phyloP scores from a whole-genome alignment of 768 basidiomycete species.

The Leccinum longicurvipes region DNA sequence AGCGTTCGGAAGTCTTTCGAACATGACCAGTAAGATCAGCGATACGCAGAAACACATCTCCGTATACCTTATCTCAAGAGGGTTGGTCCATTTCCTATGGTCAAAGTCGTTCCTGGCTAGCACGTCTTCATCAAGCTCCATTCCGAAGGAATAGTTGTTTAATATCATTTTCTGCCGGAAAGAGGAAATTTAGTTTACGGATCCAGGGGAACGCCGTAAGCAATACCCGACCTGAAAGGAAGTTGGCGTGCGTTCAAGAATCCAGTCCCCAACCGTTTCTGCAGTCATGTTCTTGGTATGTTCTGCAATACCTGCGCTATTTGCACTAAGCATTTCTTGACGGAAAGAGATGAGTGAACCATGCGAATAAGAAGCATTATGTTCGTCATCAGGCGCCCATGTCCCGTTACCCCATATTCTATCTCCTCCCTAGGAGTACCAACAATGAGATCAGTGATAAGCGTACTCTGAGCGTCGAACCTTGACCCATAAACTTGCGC shows the following conservation, averaged over 20 bases:
- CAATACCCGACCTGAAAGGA: conserved; percentile 66
- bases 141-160: conserved; percentile 84
- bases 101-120: conserved; percentile 68
- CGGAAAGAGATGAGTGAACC: conserved; percentile 86
- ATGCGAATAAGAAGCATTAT: conserved; percentile 55
- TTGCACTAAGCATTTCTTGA: conserved; percentile 14
- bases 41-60: neutral
- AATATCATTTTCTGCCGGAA: conserved; percentile 62
- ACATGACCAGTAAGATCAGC: neutral
- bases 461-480: conserved; percentile 32
- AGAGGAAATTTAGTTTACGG: neutral
- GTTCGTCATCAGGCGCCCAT: conserved; percentile 77
- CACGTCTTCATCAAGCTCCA: conserved; percentile 69
- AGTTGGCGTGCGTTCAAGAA: conserved; percentile 75
- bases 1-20: conserved; percentile 71
- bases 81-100: conserved; percentile 89
- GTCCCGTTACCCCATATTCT: conserved; percentile 76
- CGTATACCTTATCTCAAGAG: conserved; percentile 68
- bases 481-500: conserved; percentile 93
- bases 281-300: conserved; percentile 68
- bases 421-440: conserved; percentile 62
- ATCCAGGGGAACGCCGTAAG: neutral
- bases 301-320: conserved; percentile 10
- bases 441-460: neutral
- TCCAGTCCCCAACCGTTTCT: conserved; percentile 70